These are phyloP conservation scores for Phaffomyces antillensis DNA, from an alignment of 805 yeast genomes.

Conservation along the genomic window DNA sequence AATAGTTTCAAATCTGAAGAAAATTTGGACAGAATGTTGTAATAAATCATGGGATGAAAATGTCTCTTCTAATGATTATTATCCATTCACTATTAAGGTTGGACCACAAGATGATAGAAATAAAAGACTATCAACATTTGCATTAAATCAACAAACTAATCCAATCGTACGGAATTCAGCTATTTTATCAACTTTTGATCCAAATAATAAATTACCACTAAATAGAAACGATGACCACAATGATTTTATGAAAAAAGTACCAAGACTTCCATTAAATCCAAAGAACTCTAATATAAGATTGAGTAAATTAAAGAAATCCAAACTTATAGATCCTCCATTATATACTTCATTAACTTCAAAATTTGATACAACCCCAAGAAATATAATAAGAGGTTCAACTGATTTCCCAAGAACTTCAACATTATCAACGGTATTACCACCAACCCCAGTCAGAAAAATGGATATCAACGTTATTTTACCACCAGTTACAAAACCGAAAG, in stretches of 20 bases:
- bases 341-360: slow-evolving; percentile 18
- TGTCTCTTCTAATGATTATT: slow-evolving; percentile 21
- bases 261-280: slow-evolving; percentile 16
- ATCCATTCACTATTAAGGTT: slow-evolving; percentile 14
- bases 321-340: slow-evolving; percentile 8
- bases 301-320: slow-evolving; percentile 3
- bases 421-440: slow-evolving; percentile 44
- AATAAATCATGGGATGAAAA: slow-evolving; percentile 24
- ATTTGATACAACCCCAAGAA: slow-evolving; percentile 11
- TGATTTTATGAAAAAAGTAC: slow-evolving; percentile 6
- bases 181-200: slow-evolving; percentile 26
- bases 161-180: slow-evolving; percentile 36
- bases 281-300: slow-evolving; percentile 21
- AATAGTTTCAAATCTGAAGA: slow-evolving; percentile 39
- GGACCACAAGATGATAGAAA: slow-evolving; percentile 23
- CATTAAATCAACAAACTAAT: slow-evolving; percentile 30
- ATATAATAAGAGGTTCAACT: slow-evolving; percentile 19
- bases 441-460: slow-evolving; percentile 63
- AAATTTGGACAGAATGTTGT: slow-evolving; percentile 38
- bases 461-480: slow-evolving; percentile 32
- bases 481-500: slow-evolving; percentile 18
- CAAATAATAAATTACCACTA: slow-evolving; percentile 16
- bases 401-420: slow-evolving; percentile 41
- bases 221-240: neutral
- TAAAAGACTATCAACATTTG: slow-evolving; percentile 31